Evolutionary conservation across 1,284 basidiomycete species (phyloP).

Genomic region (Ganoderma resinaceum): DNA sequence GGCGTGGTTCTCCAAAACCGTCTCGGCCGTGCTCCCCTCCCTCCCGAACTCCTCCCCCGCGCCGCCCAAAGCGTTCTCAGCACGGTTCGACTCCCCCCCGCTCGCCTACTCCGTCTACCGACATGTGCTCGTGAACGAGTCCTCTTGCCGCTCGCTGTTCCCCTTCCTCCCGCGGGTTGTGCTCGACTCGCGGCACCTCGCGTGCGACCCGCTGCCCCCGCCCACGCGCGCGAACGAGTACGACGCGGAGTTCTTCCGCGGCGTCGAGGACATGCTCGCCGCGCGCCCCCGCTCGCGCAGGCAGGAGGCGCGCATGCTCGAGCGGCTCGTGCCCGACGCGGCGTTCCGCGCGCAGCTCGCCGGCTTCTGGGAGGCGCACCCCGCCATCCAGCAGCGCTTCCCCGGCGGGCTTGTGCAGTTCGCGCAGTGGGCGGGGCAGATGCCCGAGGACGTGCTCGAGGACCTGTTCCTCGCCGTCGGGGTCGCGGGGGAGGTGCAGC

Average conservation of each 20-base stretch:
- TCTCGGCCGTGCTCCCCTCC: slow-evolving; percentile 43
- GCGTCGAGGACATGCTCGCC: slow-evolving; percentile 59
- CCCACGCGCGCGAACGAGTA: slow-evolving; percentile 64
- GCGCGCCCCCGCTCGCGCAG: slow-evolving; percentile 42
- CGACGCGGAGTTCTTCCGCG: slow-evolving; percentile 75
- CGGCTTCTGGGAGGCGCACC: slow-evolving; percentile 57
- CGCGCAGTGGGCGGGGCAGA: slow-evolving; percentile 60
- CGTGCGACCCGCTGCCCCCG: slow-evolving; percentile 87
- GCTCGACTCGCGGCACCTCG: slow-evolving; percentile 59
- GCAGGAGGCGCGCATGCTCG: slow-evolving; percentile 56
- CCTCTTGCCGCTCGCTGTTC: slow-evolving; percentile 64
- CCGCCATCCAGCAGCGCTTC: slow-evolving; percentile 58
- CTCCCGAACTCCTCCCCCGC: slow-evolving; percentile 42
- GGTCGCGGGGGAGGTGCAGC: slow-evolving; percentile 32
- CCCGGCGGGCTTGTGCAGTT: slow-evolving; percentile 72
- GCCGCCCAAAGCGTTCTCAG: slow-evolving; percentile 49
- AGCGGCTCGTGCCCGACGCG: slow-evolving; percentile 62
- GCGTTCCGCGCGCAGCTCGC: slow-evolving; percentile 59
- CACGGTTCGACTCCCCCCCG: slow-evolving; percentile 49
- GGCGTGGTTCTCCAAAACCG: slow-evolving; percentile 73
- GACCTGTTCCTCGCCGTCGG: slow-evolving; percentile 52
- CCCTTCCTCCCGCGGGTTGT: slow-evolving; percentile 73
- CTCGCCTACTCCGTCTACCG: slow-evolving; percentile 69
- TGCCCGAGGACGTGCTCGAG: slow-evolving; percentile 65
- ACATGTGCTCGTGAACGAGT: slow-evolving; percentile 77